Evolutionary conservation across 257 asterid genomes (phyloP), one percentile per base, ranked within the genome.

Genomic region (Rehmannia glutinosa): DNA sequence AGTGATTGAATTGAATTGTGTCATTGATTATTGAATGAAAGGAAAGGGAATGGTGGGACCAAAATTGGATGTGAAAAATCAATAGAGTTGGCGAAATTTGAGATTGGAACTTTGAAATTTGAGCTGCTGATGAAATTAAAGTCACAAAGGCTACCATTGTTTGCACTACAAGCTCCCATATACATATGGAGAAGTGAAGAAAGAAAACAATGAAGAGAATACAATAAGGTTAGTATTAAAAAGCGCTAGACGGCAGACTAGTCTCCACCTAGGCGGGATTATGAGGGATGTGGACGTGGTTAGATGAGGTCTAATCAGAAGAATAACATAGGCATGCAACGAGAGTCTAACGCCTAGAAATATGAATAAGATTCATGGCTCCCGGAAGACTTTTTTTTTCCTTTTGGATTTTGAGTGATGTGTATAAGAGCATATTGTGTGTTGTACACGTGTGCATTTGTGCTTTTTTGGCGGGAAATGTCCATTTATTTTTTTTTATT

Each of bases 381-480:
- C 73, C 74, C 21, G 66, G 12, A n/a, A 38, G 43, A 50, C 0
- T 19, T 16, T 42, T 32, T 28, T 36, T 24, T 55, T 47, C 41
- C 2, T 43, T 61, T 54, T 21, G 41, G 42, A 4, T 78, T 67
- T 66, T 68, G 91, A 83, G 92, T 87, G 87, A 77, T 60, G 87
- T 78, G 82, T 73, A 57, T 43, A 24, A 3, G 5, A 50, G 41
- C 80, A 76, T 52, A 64, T 39, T 33, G 78, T 76, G 84, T 73
- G 76, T 66, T 39, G 35, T 46, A 74, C 78, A 75, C 83, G n/a
- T n/a, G 92, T 82, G 82, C 80, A 78, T 80, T 85, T 75, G 85
- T 89, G 86, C 6, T 83, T 79, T 85, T 92, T 83, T 80, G 81
- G 95, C 86, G 85, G 88, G 85, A 81, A 65, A 19, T 63, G 25